These are phyloP conservation scores for Septoria linicola DNA, from an alignment of 2,329 filamentous ascomycete species.

Conservation along the genomic window DNA sequence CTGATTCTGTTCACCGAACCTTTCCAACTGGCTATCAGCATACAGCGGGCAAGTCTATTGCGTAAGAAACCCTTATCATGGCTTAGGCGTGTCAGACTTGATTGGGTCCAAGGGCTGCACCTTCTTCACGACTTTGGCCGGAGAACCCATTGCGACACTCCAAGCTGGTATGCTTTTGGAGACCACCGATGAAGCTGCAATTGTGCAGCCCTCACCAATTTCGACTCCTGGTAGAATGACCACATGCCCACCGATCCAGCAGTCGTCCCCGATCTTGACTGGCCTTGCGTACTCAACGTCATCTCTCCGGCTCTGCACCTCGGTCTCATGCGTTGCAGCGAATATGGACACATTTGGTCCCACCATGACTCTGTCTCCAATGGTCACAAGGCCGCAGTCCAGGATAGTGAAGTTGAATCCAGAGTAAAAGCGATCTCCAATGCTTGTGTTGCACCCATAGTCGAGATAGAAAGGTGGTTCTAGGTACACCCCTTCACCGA, in stretches of 20 bases:
- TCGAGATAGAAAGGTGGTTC: constrained; percentile 64
- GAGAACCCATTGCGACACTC: constrained; percentile 29
- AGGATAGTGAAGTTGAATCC: constrained; percentile 58
- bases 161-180: constrained; percentile 25
- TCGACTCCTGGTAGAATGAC: constrained; percentile 30
- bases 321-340: constrained; percentile 54
- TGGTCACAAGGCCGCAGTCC: constrained; percentile 54
- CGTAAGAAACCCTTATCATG: background rate
- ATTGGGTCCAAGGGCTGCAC: constrained; percentile 21
- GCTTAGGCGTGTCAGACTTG: constrained; percentile 3
- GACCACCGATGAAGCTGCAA: constrained; percentile 28
- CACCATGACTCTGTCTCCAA: constrained; percentile 54
- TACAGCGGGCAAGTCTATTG: too few relatives aligned
- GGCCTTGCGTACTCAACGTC: constrained; percentile 52
- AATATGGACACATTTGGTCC: constrained; percentile 55
- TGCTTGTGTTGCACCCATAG: constrained; percentile 64
- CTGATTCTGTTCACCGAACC: too few relatives aligned
- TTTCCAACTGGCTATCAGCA: too few relatives aligned
- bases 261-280: constrained; percentile 46
- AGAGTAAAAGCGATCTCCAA: constrained; percentile 64
- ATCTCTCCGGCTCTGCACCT: constrained; percentile 49
- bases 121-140: constrained; percentile 27
- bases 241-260: constrained; percentile 27
- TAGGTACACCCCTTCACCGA: constrained; percentile 48
- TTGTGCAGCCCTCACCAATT: constrained; percentile 28